phyloP scores from a whole-genome alignment of 1,284 basidiomycete species.

The Fistulina hepatica region DNA sequence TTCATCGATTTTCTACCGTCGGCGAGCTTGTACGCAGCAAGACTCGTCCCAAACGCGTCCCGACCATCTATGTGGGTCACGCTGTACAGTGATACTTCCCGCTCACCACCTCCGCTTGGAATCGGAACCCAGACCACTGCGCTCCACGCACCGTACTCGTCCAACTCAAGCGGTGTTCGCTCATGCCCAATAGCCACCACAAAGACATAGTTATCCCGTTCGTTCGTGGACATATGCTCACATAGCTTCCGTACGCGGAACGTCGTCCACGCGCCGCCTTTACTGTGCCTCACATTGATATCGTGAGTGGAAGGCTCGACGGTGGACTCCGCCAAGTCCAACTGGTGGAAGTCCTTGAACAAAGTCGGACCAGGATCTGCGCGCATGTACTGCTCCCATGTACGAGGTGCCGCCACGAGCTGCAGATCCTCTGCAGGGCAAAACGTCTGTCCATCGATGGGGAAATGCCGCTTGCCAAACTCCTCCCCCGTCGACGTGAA shows the following conservation, averaged over 20 bases:
- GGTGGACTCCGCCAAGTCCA: slow-evolving; percentile 25
- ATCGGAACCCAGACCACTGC: slow-evolving; percentile 26
- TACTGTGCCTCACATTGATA: no score
- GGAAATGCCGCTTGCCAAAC: slow-evolving; percentile 33
- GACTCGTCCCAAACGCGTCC: slow-evolving; percentile 29
- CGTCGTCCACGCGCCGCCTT: slow-evolving; percentile 22
- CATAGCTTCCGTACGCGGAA: slow-evolving; percentile 34
- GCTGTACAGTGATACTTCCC: slow-evolving; percentile 26
- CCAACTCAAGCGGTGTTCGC: slow-evolving; percentile 22
- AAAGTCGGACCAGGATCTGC: slow-evolving; percentile 27
- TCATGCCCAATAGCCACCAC: not conserved
- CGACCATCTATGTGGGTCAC: slow-evolving; percentile 24
- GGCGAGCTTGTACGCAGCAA: slow-evolving; percentile 21
- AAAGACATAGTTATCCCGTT: slow-evolving; percentile 31
- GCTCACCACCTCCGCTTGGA: no score
- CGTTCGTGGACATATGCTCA: slow-evolving; percentile 31
- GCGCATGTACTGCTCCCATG: slow-evolving; percentile 35
- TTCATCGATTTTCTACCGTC: slow-evolving; percentile 29
- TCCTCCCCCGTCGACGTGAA: slow-evolving; percentile 29
- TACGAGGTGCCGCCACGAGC: slow-evolving; percentile 27
- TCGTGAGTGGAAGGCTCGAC: slow-evolving; percentile 25
- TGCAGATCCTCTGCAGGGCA: slow-evolving; percentile 28
- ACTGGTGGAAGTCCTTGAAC: slow-evolving; percentile 25
- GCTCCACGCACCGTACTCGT: slow-evolving; percentile 30
- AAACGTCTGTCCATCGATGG: slow-evolving; percentile 31